Base-by-base conservation (phyloP, 1,284 basidiomycete species). In the Leccinum pallidistipes region DNA sequence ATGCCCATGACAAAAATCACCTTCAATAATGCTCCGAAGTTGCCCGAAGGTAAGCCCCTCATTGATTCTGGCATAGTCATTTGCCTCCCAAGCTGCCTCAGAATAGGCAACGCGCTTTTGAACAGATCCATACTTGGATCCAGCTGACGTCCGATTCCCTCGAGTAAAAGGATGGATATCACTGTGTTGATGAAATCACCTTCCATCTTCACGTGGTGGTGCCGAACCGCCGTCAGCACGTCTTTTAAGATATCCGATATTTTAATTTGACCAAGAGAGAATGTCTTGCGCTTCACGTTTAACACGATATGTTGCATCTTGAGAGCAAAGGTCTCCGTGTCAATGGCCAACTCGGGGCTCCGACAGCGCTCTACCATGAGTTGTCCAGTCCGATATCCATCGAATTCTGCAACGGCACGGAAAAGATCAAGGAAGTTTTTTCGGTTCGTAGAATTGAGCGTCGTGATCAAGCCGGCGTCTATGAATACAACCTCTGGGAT, bases 161-260 rank as follows among this genome's bases (percentile, higher is more conserved):
- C 97, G 52, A 99, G 79, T 57, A 99, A 74, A 61, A 99, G 77
- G 61, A 98, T 95, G 9, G 92, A 93, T 64, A 99, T 92, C 56
- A 99, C 95, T 0, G 97, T 99, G 74, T 99, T 98, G 70, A 99
- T 89, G 73, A 99, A 99, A 75, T 99, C 97, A 12, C 91, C 94
- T 78, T 99, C 97, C 88, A 99, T 92, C 82, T 96, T 98, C 68
- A 99, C 97, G 73, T 98, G 97, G 75, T 98, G 96, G 66, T 87
- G 83, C 56, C 95, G 80, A 1, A 99, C 95, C n/a, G 90, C 88
- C 68, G 80, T 86, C 51, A 99, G 79, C 8, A 98, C 96, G 66
- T 97, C 91, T 6, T 86, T 90, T 47, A 98, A 80, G 65, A 99
- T 87, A 74, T 99, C 96, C 31, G 92, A 91, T 62, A 99, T 97